Conservation (phyloP, 352 stramenopile species). For the Peronosclerospora sorghi region DNA sequence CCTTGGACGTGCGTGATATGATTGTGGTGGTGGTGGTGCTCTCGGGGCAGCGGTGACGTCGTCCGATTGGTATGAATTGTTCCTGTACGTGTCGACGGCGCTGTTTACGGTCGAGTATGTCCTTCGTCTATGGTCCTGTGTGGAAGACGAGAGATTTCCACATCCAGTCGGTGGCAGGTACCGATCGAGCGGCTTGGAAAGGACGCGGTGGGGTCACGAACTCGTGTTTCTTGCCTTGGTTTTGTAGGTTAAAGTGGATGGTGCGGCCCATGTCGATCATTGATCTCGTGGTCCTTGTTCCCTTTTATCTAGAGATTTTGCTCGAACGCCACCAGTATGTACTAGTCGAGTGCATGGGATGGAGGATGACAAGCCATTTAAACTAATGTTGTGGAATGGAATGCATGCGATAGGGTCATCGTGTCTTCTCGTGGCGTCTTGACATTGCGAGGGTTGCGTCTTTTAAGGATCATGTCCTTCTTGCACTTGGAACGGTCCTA, state of each 20-base stretch:
- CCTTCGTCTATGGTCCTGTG: constrained; percentile 70
- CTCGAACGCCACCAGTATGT: constrained; percentile 52
- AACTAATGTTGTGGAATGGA: neutral
- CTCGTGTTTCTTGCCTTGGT: neutral
- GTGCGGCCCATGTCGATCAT: constrained; percentile 68
- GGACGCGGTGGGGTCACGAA: too few species aligned
- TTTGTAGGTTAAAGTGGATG: constrained; percentile 64
- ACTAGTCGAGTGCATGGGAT: neutral
- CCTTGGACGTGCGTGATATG: too few species aligned
- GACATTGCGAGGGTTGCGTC: constrained; percentile 54
- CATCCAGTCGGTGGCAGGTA: constrained; percentile 44
- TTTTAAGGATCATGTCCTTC: constrained; percentile 76
- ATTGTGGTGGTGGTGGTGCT: too few species aligned
- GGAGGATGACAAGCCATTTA: neutral
- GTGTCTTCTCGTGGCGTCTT: constrained; percentile 41
- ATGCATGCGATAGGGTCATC: constrained; percentile 14
- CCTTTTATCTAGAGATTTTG: constrained; percentile 76
- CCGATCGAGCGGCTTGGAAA: too few species aligned
- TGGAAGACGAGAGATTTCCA: constrained; percentile 61
- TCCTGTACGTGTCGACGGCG: constrained; percentile 63
- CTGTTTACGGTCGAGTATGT: constrained; percentile 72
- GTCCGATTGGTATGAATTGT: constrained; percentile 58
- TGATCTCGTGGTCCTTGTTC: constrained; percentile 59
- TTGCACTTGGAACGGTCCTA: constrained; percentile 70
- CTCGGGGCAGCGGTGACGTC: constrained; percentile 20